Percentiles rank a stretch among this genome's conserved stretches.
Evolutionary conservation across 2,329 filamentous ascomycete genomes (phyloP).

Genomic region (Torrubiella hemipterigena): DNA sequence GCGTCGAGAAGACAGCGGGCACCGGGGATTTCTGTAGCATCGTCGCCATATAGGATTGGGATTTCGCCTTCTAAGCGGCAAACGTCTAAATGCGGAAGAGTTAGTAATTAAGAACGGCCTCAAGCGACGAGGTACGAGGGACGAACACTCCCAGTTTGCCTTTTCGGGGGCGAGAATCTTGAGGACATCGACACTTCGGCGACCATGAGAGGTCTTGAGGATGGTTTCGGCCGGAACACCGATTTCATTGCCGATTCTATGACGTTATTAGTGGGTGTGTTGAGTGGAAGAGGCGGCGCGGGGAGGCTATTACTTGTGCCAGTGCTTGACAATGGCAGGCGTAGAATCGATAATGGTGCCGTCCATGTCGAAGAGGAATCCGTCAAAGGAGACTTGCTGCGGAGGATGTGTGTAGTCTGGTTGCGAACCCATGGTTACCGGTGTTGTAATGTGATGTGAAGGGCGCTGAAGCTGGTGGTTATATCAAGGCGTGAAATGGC

Average conservation of each 20-base stretch:
- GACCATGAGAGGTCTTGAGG: slow-evolving; percentile 80
- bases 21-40: slow-evolving; percentile 79
- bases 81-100: slow-evolving; percentile 46
- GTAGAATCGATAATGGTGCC: slow-evolving; percentile 79
- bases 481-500: no score
- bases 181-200: slow-evolving; percentile 78
- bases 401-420: slow-evolving; percentile 29
- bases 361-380: slow-evolving; percentile 64
- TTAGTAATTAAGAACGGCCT: background rate
- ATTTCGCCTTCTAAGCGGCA: slow-evolving; percentile 65
- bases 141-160: slow-evolving; percentile 87
- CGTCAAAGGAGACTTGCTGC: slow-evolving; percentile 36
- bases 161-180: slow-evolving; percentile 68
- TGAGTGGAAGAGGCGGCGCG: background rate
- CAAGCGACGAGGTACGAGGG: slow-evolving; percentile 1
- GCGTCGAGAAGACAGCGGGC: slow-evolving; percentile 57
- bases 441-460: background rate
- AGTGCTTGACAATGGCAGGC: slow-evolving; percentile 64
- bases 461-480: no score
- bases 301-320: slow-evolving; percentile 46
- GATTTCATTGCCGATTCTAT: slow-evolving; percentile 68
- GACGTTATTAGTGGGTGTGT: slow-evolving; percentile 2
- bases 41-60: slow-evolving; percentile 61
- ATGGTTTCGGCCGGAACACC: slow-evolving; percentile 77
- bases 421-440: slow-evolving; percentile 19